Percentiles rank a stretch among this genome's conserved stretches.
Evolutionary conservation across 176 grass and related monocot species (phyloP).

Genomic region (Avena sativa): DNA sequence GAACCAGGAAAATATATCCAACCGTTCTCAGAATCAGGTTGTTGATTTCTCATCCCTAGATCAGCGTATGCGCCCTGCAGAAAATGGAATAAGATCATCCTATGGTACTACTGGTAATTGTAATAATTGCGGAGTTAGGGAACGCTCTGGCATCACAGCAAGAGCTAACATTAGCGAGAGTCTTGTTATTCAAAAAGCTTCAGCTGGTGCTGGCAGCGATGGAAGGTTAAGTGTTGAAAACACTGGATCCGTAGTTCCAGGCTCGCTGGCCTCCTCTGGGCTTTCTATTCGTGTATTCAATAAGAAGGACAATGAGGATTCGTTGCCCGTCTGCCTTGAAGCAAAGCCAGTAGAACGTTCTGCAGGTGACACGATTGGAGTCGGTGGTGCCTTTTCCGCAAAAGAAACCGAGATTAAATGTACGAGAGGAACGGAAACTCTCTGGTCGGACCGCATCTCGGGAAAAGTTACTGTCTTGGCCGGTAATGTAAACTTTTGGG

Average conservation of each 20-base stretch:
- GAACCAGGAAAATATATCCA: slow-evolving; percentile 73
- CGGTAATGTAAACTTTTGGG: slow-evolving; percentile 95
- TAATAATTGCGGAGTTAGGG: slow-evolving; percentile 64
- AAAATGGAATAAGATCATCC: slow-evolving; percentile 63
- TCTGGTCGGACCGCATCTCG: slow-evolving; percentile 90
- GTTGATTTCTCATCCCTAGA: slow-evolving; percentile 74
- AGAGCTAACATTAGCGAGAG: slow-evolving; percentile 80
- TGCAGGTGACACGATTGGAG: slow-evolving; percentile 70
- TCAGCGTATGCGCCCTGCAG: slow-evolving; percentile 47
- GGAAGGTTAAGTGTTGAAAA: slow-evolving; percentile 67
- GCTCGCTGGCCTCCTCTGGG: slow-evolving; percentile 35
- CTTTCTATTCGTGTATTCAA: slow-evolving; percentile 64
- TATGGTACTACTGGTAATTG: slow-evolving; percentile 53
- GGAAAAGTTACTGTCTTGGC: slow-evolving; percentile 94
- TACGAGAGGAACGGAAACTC: slow-evolving; percentile 65
- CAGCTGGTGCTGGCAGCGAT: slow-evolving; percentile 46
- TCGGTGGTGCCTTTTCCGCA: slow-evolving; percentile 55
- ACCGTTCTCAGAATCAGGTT: slow-evolving; percentile 50
- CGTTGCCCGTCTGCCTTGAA: slow-evolving; percentile 67
- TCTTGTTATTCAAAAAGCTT: slow-evolving; percentile 84
- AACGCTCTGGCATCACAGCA: slow-evolving; percentile 75
- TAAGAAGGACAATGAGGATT: slow-evolving; percentile 65
- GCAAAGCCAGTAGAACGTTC: slow-evolving; percentile 77
- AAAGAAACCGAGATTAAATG: slow-evolving; percentile 89
- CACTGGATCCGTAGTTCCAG: slow-evolving; percentile 57